Conservation (phyloP, 306 rosid species). For the Cicer arietinum region DNA sequence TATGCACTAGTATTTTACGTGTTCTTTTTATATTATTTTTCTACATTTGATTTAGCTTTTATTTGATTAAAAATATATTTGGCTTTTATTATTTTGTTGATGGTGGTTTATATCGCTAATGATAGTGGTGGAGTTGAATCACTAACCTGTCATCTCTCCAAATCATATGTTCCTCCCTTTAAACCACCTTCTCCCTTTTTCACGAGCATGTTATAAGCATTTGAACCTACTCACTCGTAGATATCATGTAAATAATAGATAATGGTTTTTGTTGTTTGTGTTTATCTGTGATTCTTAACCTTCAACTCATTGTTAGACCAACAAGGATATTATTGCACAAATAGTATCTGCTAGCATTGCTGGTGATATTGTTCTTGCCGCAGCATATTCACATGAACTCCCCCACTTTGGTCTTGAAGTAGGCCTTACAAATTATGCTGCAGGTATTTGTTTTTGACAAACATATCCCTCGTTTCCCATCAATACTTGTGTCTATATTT, state of each 20-base stretch:
- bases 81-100: not conserved
- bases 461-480: not conserved
- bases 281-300: not conserved
- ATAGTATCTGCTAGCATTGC: slow-evolving; percentile 81
- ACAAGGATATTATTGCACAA: slow-evolving; percentile 79
- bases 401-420: slow-evolving; percentile 79
- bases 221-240: not conserved
- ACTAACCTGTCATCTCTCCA: not conserved
- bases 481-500: not conserved
- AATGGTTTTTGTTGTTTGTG: not conserved
- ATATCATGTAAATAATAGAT: not conserved
- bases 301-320: slow-evolving; percentile 57
- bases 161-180: not conserved
- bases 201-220: not conserved
- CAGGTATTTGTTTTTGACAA: slow-evolving; percentile 55
- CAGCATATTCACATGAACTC: slow-evolving; percentile 81
- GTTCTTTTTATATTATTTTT: not conserved
- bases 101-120: no score
- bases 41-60: not conserved
- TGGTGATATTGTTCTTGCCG: slow-evolving; percentile 83
- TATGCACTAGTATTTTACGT: not conserved
- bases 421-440: slow-evolving; percentile 93
- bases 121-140: not conserved
- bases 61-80: not conserved
- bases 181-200: not conserved